phyloP scores from a whole-genome alignment of 306 rosid species.

The Urtica urens region DNA sequence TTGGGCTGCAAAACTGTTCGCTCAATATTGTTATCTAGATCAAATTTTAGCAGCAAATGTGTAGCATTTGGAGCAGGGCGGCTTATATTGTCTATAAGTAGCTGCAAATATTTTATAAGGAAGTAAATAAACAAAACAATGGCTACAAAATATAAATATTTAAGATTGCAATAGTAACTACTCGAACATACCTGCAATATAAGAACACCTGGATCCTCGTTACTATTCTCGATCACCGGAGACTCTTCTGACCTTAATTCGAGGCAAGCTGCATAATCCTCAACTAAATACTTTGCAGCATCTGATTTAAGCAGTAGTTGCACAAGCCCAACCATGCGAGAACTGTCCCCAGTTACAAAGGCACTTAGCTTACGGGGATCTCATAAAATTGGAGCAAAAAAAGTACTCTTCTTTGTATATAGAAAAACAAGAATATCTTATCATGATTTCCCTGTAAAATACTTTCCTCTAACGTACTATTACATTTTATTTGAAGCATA shows the following conservation, averaged over 20 bases:
- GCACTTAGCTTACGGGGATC: not conserved
- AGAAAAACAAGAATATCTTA: no score
- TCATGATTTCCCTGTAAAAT: no score
- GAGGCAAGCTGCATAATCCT: constrained; percentile 98
- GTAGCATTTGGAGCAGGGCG: constrained; percentile 87
- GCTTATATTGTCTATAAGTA: constrained; percentile 77
- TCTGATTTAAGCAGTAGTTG: constrained; percentile 65
- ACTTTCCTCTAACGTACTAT: no score
- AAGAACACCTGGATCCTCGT: constrained; percentile 86
- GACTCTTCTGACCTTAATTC: constrained; percentile 73
- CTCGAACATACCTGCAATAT: constrained; percentile 65
- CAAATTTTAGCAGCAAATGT: constrained; percentile 82
- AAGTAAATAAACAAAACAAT: constrained; percentile 4
- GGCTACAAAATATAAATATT: not conserved
- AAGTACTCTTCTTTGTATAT: no score
- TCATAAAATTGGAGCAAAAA: not conserved
- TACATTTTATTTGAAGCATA: no score
- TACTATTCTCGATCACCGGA: constrained; percentile 50
- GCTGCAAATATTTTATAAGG: constrained; percentile 46
- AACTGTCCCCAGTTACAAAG: constrained; percentile 39
- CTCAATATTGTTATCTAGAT: constrained; percentile 68
- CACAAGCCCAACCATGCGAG: constrained; percentile 95
- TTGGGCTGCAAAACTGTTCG: constrained; percentile 78
- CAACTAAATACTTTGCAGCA: constrained; percentile 64
- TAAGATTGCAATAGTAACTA: not conserved